Evolutionary conservation across 2,329 filamentous ascomycete genomes (phyloP).

Genomic region (Myriosclerotinia duriaeana): DNA sequence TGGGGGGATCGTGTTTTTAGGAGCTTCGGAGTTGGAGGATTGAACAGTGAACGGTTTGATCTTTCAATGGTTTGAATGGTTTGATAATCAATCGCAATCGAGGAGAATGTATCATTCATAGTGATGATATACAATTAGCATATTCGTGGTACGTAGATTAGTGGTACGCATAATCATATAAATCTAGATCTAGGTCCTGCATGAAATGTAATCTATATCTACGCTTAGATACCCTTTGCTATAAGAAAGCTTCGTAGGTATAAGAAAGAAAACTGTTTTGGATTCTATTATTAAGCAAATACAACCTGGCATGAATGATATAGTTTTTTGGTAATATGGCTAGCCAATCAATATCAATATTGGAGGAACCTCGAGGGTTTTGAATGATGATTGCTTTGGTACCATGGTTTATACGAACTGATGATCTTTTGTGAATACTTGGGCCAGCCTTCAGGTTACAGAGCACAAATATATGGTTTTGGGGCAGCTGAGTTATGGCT

Average conservation of each 20-base stretch:
- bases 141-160: neutral
- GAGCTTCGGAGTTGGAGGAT: neutral
- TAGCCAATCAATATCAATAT: slow-evolving; percentile 6
- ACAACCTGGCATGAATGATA: neutral
- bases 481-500: too few relatives aligned
- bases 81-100: too few relatives aligned
- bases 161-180: neutral
- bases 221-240: neutral
- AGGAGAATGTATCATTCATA: too few relatives aligned
- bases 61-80: neutral
- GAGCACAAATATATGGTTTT: neutral
- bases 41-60: neutral
- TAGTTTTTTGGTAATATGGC: neutral
- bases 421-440: neutral
- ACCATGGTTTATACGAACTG: neutral
- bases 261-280: too few relatives aligned
- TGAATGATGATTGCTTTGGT: neutral
- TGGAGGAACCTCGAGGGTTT: slow-evolving; percentile 1
- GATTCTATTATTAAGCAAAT: too few relatives aligned
- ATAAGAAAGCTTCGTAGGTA: neutral
- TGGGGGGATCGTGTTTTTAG: neutral
- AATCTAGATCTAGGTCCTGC: neutral
- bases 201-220: neutral
- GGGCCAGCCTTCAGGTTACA: neutral
- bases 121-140: neutral